Evolutionary conservation across 768 basidiomycete species (phyloP).

Genomic region (Boletus edulis): DNA sequence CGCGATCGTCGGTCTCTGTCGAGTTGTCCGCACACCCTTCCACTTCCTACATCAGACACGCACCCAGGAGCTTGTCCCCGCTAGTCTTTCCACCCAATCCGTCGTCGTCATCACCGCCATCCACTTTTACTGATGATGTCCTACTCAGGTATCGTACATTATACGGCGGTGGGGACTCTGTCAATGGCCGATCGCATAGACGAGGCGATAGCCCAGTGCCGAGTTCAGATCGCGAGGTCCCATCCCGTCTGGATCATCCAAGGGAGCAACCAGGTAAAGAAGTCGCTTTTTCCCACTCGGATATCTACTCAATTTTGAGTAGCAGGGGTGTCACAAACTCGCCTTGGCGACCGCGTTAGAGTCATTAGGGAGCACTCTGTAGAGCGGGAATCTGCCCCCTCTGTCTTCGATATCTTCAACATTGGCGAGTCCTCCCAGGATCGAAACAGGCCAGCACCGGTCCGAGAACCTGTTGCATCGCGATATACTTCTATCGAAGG

Average conservation of each 20-base stretch:
- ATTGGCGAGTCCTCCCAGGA: conserved; percentile 22
- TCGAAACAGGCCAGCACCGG: conserved; percentile 9
- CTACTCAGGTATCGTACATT: conserved; percentile 12
- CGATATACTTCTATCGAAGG: conserved; percentile 12
- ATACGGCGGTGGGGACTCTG: background rate
- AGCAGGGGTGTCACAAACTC: conserved; percentile 6
- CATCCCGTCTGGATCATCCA: conserved; percentile 6
- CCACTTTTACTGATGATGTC: conserved; percentile 17
- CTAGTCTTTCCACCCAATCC: conserved; percentile 21
- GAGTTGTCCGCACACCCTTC: conserved; percentile 5
- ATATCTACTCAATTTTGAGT: background rate
- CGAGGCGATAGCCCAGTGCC: conserved; percentile 6
- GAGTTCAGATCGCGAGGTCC: background rate
- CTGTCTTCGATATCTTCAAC: conserved; percentile 31
- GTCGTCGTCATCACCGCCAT: conserved; percentile 5
- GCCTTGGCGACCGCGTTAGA: conserved; percentile 12
- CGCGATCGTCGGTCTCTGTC: conserved; percentile 12
- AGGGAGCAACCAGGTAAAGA: conserved; percentile 12
- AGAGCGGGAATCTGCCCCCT: conserved; percentile 22
- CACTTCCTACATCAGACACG: conserved; percentile 11
- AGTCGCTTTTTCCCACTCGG: background rate
- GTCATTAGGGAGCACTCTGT: conserved; percentile 21
- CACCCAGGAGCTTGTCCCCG: conserved; percentile 27
- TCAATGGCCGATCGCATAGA: conserved; percentile 3
- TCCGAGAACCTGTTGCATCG: conserved; percentile 7